Base-by-base conservation (phyloP, 1,284 basidiomycete species). In the Irpex lacteus region DNA sequence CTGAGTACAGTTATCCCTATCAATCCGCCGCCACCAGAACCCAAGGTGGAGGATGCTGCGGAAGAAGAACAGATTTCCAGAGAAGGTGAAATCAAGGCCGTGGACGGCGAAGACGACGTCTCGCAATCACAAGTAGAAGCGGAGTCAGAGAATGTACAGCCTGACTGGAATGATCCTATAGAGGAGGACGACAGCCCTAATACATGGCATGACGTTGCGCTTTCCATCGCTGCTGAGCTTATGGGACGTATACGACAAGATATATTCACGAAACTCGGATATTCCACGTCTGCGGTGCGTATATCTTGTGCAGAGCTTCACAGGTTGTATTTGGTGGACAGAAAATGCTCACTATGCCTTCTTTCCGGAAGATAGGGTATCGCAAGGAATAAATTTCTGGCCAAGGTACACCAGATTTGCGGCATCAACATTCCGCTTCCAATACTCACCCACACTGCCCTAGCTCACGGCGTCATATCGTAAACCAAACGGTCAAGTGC, bases 121-220 rank as follows among this genome's bases (percentile, higher is more conserved):
- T 58, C 44, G 36, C 34, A 49, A 19, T 7, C 15, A 15, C 6
- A 49, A 47, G 53, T 36, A 6, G 19, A 44, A 60, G 47, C 58
- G 15, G 49, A 55, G 7, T 72, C 67, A 8, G 69, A 72, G 11
- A 68, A 73, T 4, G 67, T 64, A 37, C 21, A 9, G 50, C 18
- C 50, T 13, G 50, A 13, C 18, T 53, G 18, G 11, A 49, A 61
- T 4, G 60, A 60, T 7, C 60, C 13, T 18, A 68, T 69, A 32
- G 65, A 69, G 7, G 78, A 79, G 36, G 73, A 78, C 47, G 79
- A 82, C 18, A 63, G 66, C 19, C 63, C 70, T 1, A 75, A 75
- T 1, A 87, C 91, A 1, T 99, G 98, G 98, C 92, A 95, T 65
- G 98, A 99, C 76, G 86, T 98, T 57, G 95, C 95, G 0, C 78